Evolutionary conservation across 495 filamentous ascomycete genomes (phyloP), one percentile per base, ranked within the genome.

Genomic region (Hypoxylon lienhwacheense): DNA sequence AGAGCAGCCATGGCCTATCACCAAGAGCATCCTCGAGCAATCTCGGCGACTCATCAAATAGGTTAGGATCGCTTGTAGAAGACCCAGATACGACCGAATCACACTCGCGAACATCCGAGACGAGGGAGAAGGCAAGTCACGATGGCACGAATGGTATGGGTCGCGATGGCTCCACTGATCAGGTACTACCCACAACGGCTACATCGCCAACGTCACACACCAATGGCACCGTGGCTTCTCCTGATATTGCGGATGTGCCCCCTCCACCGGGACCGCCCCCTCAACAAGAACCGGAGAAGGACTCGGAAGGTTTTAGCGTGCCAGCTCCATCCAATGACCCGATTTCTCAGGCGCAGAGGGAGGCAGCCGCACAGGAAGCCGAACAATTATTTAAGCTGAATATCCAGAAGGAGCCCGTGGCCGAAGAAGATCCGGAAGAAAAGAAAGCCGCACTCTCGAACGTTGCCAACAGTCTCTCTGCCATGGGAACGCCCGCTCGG

Each of bases 321-420:
- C 86, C 86, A 12, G 77, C 83, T 12, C 66, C 81, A 6, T 77
- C 75, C 32, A 77, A 85, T 53, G 90, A 96, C 65, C 88, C 91
- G 17, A 96, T 95, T 41, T 86, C 87, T 11, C 84, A 85, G 62
- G 91, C 90, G 8, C 79, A 96, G 67, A 82, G 80, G 58, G 90
- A 95, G 71, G 88, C 88, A 31, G 77, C 82, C 16, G 77, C 72
- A 42, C 82, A 70, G 53, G 77, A 84, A 67, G 70, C 67, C 46
- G 87, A 89, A 28, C 86, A 89, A 39, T 78, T 86, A 47, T 88
- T 96, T 72, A 97, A 93, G 67, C 74, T 99, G 19, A 93, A 86
- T 52, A 99, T 99, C 55, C 80, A 89, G 54, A 91, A 90, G 56
- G 88, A 95, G 51, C 92, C 95, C 1, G 95, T 99, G 47, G 84